phyloP scores from a whole-genome alignment of 2,329 filamentous ascomycete genomes.

The Aspergillus novofumigatus region DNA sequence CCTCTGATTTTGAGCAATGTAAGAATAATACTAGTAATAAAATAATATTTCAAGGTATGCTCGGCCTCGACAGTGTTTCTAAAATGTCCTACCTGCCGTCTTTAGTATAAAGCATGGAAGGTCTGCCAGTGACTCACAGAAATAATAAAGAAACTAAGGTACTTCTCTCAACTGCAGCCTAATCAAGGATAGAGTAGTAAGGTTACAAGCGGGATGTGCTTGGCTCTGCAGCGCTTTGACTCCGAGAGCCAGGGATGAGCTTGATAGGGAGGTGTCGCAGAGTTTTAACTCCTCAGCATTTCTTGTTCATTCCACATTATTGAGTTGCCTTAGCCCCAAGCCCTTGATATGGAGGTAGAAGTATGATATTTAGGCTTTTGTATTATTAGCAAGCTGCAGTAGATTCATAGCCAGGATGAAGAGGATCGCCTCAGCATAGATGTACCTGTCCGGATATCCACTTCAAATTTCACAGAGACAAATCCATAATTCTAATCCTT shows the following conservation, averaged over 20 bases:
- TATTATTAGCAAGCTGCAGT: too few species aligned
- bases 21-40: too few species aligned
- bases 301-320: neutral
- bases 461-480: neutral
- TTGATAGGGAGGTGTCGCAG: neutral
- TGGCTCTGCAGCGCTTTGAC: slow-evolving; percentile 23
- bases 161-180: neutral
- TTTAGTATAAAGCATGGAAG: neutral
- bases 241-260: slow-evolving; percentile 7
- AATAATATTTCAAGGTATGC: neutral
- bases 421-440: too few species aligned
- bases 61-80: neutral
- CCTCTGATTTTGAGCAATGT: too few species aligned
- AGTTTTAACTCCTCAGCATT: neutral
- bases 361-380: neutral
- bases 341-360: neutral
- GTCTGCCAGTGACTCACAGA: too few species aligned
- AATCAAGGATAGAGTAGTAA: neutral
- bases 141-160: neutral
- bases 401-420: neutral
- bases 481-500: neutral
- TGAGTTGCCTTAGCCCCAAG: neutral
- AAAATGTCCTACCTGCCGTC: neutral
- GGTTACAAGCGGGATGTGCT: slow-evolving; percentile 11
- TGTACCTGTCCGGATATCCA: neutral